Evolutionary conservation across 495 filamentous ascomycete species (phyloP), one percentile per base, ranked within the genome.

Genomic region (Penicillium nucicola): DNA sequence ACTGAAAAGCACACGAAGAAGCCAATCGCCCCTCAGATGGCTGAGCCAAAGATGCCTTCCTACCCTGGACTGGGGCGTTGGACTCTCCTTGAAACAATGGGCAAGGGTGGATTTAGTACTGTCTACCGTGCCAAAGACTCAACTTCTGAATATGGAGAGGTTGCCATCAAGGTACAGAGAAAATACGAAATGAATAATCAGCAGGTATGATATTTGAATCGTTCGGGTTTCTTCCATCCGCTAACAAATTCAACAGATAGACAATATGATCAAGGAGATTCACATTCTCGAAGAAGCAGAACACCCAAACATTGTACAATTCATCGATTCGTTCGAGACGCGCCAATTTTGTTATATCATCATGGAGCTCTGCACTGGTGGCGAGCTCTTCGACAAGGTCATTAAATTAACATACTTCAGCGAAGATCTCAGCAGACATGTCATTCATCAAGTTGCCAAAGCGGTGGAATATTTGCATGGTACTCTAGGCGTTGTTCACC

Each of bases 41-140:
- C 37, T 12, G 22, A 36, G 5, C 40, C 45, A 32, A 33, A 37
- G 33, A 56, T 56, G 47, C 37, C 47, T 5, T 34, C 13, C 11
- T 56, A 50, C 13, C 53, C 53, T n/a, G 53, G 53, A 25, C 74
- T 97, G 19, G 92, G 96, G 52, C 77, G 92, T 57, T 97, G 86
- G 84, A 80, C 84, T 41, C 69, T 97, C 28, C 11, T 92, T 34
- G 90, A 96, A 67, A 96, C 96, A 75, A 96, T 97, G 90, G 92
- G 92, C 43, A 92, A 96, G 57, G 92, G 92, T 40, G 92, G 92
- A 34, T 97, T 97, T 77, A 96, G 91, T 77, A 96, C 95, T 50
- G 92, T 97, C 40, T 97, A 96, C 67, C 82, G 88, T 6, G 53
- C 53, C 13, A 25, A 42, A 30, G 53, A 56, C 19, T 40, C 46